Evolutionary conservation across 1,284 basidiomycete species (phyloP).

Genomic region (Ustilago tritici): DNA sequence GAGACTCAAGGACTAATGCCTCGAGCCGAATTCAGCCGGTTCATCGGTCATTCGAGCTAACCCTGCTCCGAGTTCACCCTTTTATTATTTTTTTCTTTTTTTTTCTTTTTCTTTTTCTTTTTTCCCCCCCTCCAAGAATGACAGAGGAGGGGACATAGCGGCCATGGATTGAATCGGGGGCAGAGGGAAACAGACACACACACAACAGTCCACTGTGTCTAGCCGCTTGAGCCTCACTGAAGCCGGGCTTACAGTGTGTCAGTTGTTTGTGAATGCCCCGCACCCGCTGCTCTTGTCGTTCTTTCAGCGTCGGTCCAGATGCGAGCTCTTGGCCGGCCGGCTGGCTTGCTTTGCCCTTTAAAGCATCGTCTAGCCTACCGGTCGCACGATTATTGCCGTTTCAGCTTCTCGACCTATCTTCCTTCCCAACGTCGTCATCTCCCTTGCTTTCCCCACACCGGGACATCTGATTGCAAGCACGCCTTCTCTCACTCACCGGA

Average conservation of each 20-base stretch:
- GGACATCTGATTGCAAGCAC: not conserved
- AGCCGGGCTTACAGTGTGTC: no score
- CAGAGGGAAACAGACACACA: not conserved
- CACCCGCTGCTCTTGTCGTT: not conserved
- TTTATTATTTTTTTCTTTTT: not conserved
- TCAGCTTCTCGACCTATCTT: not conserved
- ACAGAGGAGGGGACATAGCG: conserved; percentile 13
- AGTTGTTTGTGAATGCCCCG: not conserved
- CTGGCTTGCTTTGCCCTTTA: conserved; percentile 1
- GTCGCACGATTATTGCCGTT: conserved; percentile 4
- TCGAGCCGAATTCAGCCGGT: conserved; percentile 42
- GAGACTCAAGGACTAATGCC: not conserved
- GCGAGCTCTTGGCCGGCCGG: conserved; percentile 5
- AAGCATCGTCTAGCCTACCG: not conserved
- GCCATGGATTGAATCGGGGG: not conserved
- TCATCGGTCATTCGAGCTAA: conserved; percentile 28
- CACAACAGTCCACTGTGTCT: not conserved
- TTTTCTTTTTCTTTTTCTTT: no score
- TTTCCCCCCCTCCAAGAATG: no score
- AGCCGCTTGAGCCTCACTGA: not conserved
- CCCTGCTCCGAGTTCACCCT: conserved; percentile 20
- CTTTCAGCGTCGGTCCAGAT: conserved; percentile 9
- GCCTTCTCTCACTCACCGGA: not conserved
- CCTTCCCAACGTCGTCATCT: not conserved
- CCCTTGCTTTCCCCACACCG: not conserved